Evolutionary conservation across 2,329 filamentous ascomycete genomes (phyloP).

Genomic region (Massarina eburnea): DNA sequence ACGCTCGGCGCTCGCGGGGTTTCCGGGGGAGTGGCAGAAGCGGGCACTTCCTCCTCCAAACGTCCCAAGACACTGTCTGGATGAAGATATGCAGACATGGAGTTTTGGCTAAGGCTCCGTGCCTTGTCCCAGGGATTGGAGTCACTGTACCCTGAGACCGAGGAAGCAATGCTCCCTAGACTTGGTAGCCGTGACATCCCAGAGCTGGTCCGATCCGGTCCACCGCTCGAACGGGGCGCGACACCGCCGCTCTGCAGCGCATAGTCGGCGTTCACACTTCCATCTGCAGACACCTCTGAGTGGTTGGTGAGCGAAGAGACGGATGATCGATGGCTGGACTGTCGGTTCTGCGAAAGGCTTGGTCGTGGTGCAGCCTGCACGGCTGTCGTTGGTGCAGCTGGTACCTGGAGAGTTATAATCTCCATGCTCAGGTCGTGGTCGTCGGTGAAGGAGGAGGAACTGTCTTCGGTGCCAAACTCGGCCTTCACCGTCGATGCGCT

Average conservation of each 20-base stretch:
- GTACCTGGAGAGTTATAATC: constrained; percentile 21
- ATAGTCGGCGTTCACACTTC: constrained; percentile 74
- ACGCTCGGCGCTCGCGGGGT: constrained; percentile 67
- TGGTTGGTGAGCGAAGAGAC: constrained; percentile 57
- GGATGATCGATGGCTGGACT: constrained; percentile 61
- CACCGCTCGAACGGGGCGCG: constrained; percentile 51
- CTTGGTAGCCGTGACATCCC: constrained; percentile 75
- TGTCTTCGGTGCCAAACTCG: constrained; percentile 34
- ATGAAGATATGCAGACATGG: constrained; percentile 32
- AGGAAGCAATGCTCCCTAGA: constrained; percentile 86
- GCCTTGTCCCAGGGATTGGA: constrained; percentile 46
- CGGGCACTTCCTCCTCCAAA: constrained; percentile 60
- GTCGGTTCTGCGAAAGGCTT: constrained; percentile 57
- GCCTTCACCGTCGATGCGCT: constrained; percentile 45
- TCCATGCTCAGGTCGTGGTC: constrained; percentile 36
- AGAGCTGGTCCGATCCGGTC: constrained; percentile 51
- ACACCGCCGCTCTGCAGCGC: constrained; percentile 81
- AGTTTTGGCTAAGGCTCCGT: constrained; percentile 44
- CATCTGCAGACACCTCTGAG: constrained; percentile 59
- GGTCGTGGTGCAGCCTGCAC: constrained; percentile 49
- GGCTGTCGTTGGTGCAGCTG: constrained; percentile 22
- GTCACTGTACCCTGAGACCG: constrained; percentile 59
- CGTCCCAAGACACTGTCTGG: constrained; percentile 55
- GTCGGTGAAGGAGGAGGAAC: constrained; percentile 29
- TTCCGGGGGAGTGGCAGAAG: constrained; percentile 55